Base-by-base conservation (phyloP, 345 rosid species). In the Hevea brasiliensis region DNA sequence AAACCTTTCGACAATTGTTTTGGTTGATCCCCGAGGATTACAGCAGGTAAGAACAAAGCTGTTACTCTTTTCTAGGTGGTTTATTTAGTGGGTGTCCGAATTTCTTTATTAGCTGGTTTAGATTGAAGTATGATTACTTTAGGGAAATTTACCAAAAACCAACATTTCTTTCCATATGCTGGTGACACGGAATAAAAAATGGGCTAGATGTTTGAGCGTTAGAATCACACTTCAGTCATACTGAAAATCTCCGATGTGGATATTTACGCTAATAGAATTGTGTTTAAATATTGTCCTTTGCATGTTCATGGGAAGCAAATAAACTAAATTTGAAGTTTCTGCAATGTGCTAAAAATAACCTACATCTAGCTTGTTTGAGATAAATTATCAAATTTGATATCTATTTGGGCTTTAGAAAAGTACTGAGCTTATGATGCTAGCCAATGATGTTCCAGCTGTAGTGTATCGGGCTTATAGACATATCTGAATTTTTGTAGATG, bases 31-130 rank as follows among this genome's bases (percentile, higher is more conserved):
- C 42, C 73, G 40, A 21, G 76, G 62, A 59, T 53, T 77, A 27
- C 77, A 77, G 67, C 81, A 26, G 77, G 97, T 90, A 81, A 86
- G 90, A 74, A 70, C 50, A 24, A 10, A 20, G 71, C 17, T 47
- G 3, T 32, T 59, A 42, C n/a, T 62, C 2, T 17, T 3, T 57
- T n/a, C 26, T 26, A 29, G 44, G 18, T 41, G 68, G 40, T 32
- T 57, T 57, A 15, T 17, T 0, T 50, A 14, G 18, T 13, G 14
- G 4, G 20, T 50, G 20, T 15, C 54, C 12, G 21, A 17, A 17
- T 50, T 50, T 50, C 17, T 17, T n/a, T 14, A 0, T 18, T 50
- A 0, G 55, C 21, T 0, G n/a, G 55, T 50, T 50, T 15, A 50
- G n/a, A 17, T 17, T n/a, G 20, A 14, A 50, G 0, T 17, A 50